phyloP scores from a whole-genome alignment of 2,329 filamentous ascomycete genomes.

The Phialophora verrucosa region DNA sequence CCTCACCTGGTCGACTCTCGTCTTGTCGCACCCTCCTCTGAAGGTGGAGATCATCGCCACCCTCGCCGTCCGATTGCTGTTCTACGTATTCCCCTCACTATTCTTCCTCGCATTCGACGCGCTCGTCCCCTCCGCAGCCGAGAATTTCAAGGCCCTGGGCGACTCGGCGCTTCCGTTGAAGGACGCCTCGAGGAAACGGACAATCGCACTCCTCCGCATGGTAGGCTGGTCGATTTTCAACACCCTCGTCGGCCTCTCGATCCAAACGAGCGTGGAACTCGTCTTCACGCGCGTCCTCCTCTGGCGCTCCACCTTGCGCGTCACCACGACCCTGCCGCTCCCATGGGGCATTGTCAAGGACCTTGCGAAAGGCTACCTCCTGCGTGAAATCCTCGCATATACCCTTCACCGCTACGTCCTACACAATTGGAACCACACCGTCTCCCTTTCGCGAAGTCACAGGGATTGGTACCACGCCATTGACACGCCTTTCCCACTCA shows the following conservation, averaged over 20 bases:
- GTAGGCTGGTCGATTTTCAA: constrained; percentile 63
- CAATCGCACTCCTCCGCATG: constrained; percentile 50
- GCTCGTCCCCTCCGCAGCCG: constrained; percentile 70
- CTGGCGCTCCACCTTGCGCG: constrained; percentile 61
- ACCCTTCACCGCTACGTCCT: constrained; percentile 74
- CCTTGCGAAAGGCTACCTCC: constrained; percentile 57
- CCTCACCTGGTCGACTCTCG: constrained; percentile 84
- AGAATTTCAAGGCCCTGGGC: constrained; percentile 71
- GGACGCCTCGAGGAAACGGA: constrained; percentile 49
- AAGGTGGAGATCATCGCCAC: constrained; percentile 76
- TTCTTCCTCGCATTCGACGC: constrained; percentile 76
- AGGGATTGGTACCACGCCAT: constrained; percentile 61
- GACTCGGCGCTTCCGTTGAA: constrained; percentile 55
- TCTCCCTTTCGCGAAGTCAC: constrained; percentile 50
- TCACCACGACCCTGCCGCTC: constrained; percentile 65
- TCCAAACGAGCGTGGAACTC: constrained; percentile 64
- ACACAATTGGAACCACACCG: constrained; percentile 53
- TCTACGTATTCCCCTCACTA: constrained; percentile 75
- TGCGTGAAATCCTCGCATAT: constrained; percentile 73
- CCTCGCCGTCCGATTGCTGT: constrained; percentile 67
- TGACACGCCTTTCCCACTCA: constrained; percentile 59
- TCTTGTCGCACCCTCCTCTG: constrained; percentile 75
- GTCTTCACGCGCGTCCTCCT: constrained; percentile 60
- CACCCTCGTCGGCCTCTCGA: constrained; percentile 56
- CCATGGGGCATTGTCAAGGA: constrained; percentile 67